Percentiles rank a stretch among this genome's conserved stretches.
phyloP scores from a whole-genome alignment of 257 asterid species.

The Lycium ferocissimum region DNA sequence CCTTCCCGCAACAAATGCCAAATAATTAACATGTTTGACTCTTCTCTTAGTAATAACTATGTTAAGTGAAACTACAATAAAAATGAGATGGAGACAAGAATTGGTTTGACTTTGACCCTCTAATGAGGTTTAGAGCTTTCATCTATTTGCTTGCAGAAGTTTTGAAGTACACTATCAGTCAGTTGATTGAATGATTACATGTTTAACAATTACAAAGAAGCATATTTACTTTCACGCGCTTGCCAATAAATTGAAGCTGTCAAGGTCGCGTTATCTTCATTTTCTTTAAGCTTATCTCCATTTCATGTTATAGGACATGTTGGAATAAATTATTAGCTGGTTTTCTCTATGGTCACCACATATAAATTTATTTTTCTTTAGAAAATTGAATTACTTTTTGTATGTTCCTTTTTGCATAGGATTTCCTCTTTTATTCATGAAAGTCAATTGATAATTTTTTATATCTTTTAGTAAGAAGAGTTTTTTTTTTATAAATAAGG shows the following conservation, averaged over 20 bases:
- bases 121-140: background rate
- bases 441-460: background rate
- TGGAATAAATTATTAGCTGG: background rate
- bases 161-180: background rate
- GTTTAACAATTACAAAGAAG: background rate
- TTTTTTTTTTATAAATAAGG: no score
- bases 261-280: constrained; percentile 21
- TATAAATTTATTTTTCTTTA: background rate
- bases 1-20: constrained; percentile 20
- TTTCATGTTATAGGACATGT: background rate
- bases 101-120: background rate
- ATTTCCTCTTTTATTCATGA: constrained; percentile 7
- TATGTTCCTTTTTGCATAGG: background rate
- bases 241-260: background rate
- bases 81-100: background rate
- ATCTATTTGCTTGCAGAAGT: background rate
- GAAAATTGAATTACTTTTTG: background rate
- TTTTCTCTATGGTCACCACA: background rate
- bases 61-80: constrained; percentile 3
- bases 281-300: background rate
- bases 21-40: background rate
- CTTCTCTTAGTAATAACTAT: background rate
- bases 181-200: background rate
- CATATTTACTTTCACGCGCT: background rate
- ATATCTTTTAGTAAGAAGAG: background rate